Percentiles rank a stretch among this genome's conserved stretches.
Evolutionary conservation across 805 yeast genomes (phyloP).

Genomic region (Vanderwaltozyma yarrowii): DNA sequence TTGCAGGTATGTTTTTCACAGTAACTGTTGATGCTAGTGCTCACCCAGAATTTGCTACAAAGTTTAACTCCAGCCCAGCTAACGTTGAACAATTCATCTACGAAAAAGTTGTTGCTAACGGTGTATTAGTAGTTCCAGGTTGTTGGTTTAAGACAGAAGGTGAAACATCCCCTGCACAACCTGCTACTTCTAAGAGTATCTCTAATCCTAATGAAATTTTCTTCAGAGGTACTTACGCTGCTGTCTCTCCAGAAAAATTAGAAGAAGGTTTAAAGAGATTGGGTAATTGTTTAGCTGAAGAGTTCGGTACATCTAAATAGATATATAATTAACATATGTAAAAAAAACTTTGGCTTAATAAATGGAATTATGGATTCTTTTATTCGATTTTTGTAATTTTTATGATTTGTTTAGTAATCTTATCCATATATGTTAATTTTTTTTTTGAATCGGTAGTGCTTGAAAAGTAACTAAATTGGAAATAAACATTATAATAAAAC

Average conservation of each 20-base stretch:
- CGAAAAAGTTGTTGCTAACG: slow-evolving; percentile 48
- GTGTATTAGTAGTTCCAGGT: slow-evolving; percentile 72
- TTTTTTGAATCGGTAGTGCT: too few species aligned
- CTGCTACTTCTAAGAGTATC: slow-evolving; percentile 33
- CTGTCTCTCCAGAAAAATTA: slow-evolving; percentile 61
- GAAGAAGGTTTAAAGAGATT: slow-evolving; percentile 55
- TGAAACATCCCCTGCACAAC: slow-evolving; percentile 50
- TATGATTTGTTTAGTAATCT: too few species aligned
- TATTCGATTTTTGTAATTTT: too few species aligned
- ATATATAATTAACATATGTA: not conserved
- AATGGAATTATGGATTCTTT: too few species aligned
- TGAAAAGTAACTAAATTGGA: too few species aligned
- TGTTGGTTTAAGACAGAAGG: slow-evolving; percentile 63
- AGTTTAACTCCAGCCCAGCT: slow-evolving; percentile 45
- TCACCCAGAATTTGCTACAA: slow-evolving; percentile 64
- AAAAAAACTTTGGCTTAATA: too few species aligned
- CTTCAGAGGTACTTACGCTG: slow-evolving; percentile 85
- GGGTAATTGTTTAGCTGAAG: slow-evolving; percentile 51
- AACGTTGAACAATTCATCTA: slow-evolving; percentile 57
- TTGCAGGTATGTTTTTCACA: slow-evolving; percentile 84
- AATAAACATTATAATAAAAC: too few species aligned
- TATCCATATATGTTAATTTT: too few species aligned
- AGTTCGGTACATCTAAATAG: slow-evolving; percentile 29
- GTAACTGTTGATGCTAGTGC: slow-evolving; percentile 61
- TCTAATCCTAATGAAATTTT: slow-evolving; percentile 41